phyloP scores from a whole-genome alignment of 768 basidiomycete genomes.

The Clathrus columnatus region DNA sequence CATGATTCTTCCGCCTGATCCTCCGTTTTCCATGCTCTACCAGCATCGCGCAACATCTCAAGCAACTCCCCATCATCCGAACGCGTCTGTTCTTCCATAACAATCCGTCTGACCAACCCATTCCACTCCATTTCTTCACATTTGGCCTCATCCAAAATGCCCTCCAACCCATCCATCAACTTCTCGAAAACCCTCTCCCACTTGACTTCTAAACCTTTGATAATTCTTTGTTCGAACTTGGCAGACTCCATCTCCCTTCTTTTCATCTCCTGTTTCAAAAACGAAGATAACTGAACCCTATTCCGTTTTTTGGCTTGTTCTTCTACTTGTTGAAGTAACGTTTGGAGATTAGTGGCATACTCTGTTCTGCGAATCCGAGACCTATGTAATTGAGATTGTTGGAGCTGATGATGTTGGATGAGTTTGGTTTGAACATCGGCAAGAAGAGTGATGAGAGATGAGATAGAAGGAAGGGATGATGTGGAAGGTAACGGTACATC shows the following conservation, averaged over 20 bases:
- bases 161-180: background rate
- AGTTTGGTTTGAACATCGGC: background rate
- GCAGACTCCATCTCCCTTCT: background rate
- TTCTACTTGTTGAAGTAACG: background rate
- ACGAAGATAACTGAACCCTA: background rate
- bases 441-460: background rate
- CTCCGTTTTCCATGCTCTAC: background rate
- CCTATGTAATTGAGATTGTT: background rate
- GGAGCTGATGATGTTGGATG: background rate
- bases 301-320: background rate
- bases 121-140: background rate
- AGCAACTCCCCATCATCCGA: background rate
- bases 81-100: background rate
- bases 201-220: background rate
- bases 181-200: background rate
- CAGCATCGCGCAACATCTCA: background rate
- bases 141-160: background rate
- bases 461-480: no score
- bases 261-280: background rate
- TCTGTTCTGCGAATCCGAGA: background rate
- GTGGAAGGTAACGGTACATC: no score
- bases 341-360: background rate
- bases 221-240: background rate
- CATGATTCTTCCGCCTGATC: background rate
- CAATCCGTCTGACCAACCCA: background rate